Conservation (phyloP, 352 stramenopile species). For the Pythium dissotocum region DNA sequence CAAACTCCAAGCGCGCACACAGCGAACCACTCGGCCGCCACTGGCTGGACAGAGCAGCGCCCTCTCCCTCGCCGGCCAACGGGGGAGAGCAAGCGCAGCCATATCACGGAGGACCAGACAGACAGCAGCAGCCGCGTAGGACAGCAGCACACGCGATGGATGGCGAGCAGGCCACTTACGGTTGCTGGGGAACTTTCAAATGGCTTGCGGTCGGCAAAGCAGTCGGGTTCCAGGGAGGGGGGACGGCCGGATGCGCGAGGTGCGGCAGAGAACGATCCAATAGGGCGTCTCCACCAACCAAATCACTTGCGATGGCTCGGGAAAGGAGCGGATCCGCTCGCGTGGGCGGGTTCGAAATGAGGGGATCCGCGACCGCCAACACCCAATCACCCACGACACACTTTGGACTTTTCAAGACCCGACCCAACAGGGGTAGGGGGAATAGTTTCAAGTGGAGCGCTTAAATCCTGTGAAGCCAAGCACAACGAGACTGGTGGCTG, state of each 20-base stretch:
- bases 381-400: constrained; percentile 5
- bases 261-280: constrained; percentile 30
- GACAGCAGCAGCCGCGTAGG: not conserved
- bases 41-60: constrained; percentile 4
- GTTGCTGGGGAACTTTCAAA: constrained; percentile 40
- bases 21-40: not conserved
- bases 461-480: not conserved
- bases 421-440: not conserved
- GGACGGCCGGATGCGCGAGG: not conserved
- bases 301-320: constrained; percentile 26
- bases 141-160: not conserved
- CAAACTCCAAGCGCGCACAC: too few species aligned
- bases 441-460: not conserved
- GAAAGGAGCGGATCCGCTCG: constrained; percentile 17
- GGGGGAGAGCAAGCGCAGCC: not conserved
- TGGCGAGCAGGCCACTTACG: constrained; percentile 23
- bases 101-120: not conserved
- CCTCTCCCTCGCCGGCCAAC: not conserved
- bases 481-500: not conserved
- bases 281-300: constrained; percentile 33
- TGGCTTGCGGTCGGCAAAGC: constrained; percentile 18
- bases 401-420: not conserved
- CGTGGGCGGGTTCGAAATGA: not conserved
- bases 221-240: not conserved
- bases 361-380: not conserved